These are phyloP conservation scores for Mediolabrus comicus DNA, from an alignment of 108 stramenopile genomes.

Conservation along the genomic window DNA sequence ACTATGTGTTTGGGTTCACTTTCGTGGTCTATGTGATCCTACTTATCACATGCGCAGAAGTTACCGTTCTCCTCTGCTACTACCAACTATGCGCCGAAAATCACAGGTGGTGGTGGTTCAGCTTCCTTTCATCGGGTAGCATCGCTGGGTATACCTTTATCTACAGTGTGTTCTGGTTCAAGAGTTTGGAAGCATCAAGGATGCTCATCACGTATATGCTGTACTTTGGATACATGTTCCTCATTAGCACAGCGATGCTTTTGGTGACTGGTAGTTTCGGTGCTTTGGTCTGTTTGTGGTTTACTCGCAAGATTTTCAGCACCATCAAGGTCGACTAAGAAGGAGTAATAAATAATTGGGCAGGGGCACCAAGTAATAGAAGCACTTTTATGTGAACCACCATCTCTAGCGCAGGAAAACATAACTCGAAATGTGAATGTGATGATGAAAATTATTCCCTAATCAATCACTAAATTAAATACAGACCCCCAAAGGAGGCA, in stretches of 20 bases:
- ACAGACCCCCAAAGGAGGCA: too few species aligned
- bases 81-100: constrained; percentile 98
- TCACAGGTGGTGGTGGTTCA: constrained; percentile 99
- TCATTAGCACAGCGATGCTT: constrained; percentile 87
- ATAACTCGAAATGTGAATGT: too few species aligned
- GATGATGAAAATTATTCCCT: too few species aligned
- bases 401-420: too few species aligned
- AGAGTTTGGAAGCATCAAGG: constrained; percentile 81
- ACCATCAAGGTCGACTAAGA: constrained; percentile 94
- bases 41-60: constrained; percentile 93
- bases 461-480: too few species aligned
- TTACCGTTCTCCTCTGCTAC: constrained; percentile 95
- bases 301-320: constrained; percentile 93
- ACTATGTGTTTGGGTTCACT: constrained; percentile 99
- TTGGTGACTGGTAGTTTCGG: constrained; percentile 93
- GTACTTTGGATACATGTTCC: constrained; percentile 98
- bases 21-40: constrained; percentile 95
- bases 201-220: constrained; percentile 97
- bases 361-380: background rate
- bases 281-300: constrained; percentile 91
- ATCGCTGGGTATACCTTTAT: constrained; percentile 91
- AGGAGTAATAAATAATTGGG: background rate
- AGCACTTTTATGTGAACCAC: too few species aligned
- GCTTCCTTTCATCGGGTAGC: constrained; percentile 92
- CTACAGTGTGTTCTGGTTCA: constrained; percentile 94